Evolutionary conservation across 306 rosid species (phyloP).

Genomic region (Chamaecrista fasciculata): DNA sequence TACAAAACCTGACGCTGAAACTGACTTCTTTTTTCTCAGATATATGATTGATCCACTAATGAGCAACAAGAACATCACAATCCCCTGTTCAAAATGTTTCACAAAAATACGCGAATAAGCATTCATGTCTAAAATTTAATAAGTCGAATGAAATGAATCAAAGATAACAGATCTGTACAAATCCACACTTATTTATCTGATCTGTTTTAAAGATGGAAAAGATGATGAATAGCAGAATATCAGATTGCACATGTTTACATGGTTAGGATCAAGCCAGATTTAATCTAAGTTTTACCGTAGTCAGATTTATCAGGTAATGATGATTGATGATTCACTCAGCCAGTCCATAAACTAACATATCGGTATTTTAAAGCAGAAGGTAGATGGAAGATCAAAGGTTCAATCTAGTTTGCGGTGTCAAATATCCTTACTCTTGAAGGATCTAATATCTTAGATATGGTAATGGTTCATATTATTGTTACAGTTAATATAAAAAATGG

Average conservation of each 20-base stretch:
- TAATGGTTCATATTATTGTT: neutral
- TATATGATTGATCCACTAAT: conserved; percentile 48
- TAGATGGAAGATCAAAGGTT: neutral
- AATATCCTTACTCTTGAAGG: neutral
- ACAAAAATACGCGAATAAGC: neutral
- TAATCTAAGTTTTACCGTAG: neutral
- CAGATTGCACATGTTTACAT: neutral
- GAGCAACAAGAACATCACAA: conserved; percentile 43
- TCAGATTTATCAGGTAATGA: neutral
- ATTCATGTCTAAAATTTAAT: neutral
- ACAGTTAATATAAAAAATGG: neutral
- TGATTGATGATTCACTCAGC: neutral
- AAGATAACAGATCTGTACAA: neutral
- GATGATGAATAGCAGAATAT: neutral
- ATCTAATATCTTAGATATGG: neutral
- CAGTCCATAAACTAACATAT: conserved; percentile 14
- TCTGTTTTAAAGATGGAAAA: neutral
- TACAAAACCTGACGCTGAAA: conserved; percentile 42
- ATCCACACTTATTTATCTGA: neutral
- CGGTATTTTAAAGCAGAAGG: conserved; percentile 13
- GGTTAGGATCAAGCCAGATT: neutral
- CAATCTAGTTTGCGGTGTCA: neutral
- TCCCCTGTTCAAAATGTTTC: conserved; percentile 36
- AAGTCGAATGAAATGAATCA: neutral
- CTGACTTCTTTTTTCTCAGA: conserved; percentile 39